Evolutionary conservation across 768 basidiomycete genomes (phyloP).

Genomic region (Mycena vitilis): DNA sequence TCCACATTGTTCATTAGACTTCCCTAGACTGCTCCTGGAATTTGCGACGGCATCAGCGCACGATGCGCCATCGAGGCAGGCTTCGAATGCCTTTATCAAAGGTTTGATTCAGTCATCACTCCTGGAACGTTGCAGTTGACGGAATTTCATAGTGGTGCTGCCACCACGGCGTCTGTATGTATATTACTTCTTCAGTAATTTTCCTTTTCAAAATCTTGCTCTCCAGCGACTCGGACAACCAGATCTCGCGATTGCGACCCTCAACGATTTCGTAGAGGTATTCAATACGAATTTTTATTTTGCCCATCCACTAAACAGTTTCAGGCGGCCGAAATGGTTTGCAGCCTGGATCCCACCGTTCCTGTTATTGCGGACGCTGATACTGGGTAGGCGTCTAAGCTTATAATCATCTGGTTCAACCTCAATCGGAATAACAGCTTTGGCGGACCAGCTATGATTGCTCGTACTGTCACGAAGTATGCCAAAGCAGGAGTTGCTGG

Average conservation of each 20-base stretch:
- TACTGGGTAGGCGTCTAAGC: constrained; percentile 53
- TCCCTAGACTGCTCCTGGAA: constrained; percentile 74
- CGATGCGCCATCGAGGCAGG: constrained; percentile 85
- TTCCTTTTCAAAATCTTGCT: background rate
- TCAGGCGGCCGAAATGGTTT: constrained; percentile 61
- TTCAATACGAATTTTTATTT: background rate
- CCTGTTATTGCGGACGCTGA: constrained; percentile 69
- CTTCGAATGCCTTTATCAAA: constrained; percentile 83
- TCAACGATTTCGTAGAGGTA: constrained; percentile 65
- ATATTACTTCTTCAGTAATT: too few relatives aligned
- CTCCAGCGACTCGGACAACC: constrained; percentile 52
- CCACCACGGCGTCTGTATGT: constrained; percentile 75
- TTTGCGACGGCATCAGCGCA: constrained; percentile 72
- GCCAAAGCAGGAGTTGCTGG: constrained; percentile 62
- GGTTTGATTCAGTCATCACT: constrained; percentile 47
- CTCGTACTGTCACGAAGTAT: constrained; percentile 64
- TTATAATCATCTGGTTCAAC: background rate
- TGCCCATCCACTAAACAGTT: constrained; percentile 13
- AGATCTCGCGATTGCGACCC: constrained; percentile 65
- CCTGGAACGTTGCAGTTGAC: constrained; percentile 11
- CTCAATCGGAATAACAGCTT: constrained; percentile 46
- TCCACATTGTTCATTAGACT: background rate
- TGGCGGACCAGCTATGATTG: constrained; percentile 66
- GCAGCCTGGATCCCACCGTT: constrained; percentile 56
- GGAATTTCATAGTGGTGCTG: constrained; percentile 65